phyloP scores from a whole-genome alignment of 192 early-diverging fungal genomes.

The Backusella tarrabulga region DNA sequence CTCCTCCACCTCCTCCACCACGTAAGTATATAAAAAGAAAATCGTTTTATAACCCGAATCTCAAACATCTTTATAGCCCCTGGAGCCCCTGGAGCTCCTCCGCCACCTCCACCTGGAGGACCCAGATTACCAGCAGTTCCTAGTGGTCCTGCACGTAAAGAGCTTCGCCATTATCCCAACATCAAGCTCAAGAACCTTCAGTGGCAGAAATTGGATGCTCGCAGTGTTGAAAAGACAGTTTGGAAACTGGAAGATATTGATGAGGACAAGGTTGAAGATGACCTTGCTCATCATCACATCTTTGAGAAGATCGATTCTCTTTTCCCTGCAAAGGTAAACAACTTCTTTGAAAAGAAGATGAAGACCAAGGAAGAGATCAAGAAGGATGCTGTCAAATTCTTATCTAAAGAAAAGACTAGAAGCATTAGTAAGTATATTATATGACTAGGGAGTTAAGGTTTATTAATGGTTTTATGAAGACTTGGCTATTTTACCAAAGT shows the following conservation, averaged over 20 bases:
- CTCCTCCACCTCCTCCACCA: slow-evolving; percentile 16
- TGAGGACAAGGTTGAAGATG: slow-evolving; percentile 28
- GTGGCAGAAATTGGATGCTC: slow-evolving; percentile 34
- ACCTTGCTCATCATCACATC: slow-evolving; percentile 43
- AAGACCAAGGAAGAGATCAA: slow-evolving; percentile 42
- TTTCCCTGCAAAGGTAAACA: slow-evolving; percentile 64
- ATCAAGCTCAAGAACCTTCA: slow-evolving; percentile 34
- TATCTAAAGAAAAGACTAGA: slow-evolving; percentile 65
- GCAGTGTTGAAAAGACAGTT: slow-evolving; percentile 27
- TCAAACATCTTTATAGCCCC: slow-evolving; percentile 4
- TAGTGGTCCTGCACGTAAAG: slow-evolving; percentile 22
- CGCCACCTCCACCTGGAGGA: slow-evolving; percentile 18
- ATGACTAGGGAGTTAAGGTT: not conserved
- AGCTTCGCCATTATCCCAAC: slow-evolving; percentile 26
- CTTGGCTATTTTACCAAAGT: slow-evolving; percentile 28
- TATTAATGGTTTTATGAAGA: slow-evolving; percentile 15
- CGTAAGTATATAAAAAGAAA: not conserved
- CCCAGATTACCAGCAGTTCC: slow-evolving; percentile 27
- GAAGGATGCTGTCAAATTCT: slow-evolving; percentile 61
- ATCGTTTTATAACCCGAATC: not conserved
- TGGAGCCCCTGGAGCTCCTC: slow-evolving; percentile 10
- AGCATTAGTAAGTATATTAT: slow-evolving; percentile 43
- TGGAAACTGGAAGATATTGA: slow-evolving; percentile 26
- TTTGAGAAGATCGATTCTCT: slow-evolving; percentile 64
- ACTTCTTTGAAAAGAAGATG: slow-evolving; percentile 38